These are phyloP conservation scores for Candida saitoana DNA, from an alignment of 805 yeast genomes.

Conservation along the genomic window DNA sequence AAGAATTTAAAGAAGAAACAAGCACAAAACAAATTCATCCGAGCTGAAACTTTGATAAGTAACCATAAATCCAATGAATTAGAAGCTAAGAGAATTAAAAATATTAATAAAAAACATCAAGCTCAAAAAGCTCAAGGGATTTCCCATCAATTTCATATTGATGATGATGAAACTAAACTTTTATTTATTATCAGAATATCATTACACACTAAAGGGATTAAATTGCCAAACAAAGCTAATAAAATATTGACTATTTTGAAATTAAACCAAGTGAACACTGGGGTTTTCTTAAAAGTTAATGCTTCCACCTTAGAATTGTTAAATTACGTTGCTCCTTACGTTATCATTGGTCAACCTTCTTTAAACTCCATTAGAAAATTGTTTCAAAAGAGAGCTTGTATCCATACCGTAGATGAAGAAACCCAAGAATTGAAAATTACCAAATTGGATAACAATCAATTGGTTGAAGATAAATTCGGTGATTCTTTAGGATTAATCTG, in stretches of 20 bases:
- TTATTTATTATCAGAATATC: constrained; percentile 64
- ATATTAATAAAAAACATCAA: constrained; percentile 52
- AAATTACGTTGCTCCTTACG: constrained; percentile 66
- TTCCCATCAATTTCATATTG: constrained; percentile 48
- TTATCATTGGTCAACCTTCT: constrained; percentile 73
- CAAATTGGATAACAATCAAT: constrained; percentile 67
- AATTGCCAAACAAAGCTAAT: constrained; percentile 60
- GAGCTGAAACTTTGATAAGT: constrained; percentile 73
- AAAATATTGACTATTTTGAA: constrained; percentile 60
- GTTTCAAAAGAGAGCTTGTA: constrained; percentile 72
- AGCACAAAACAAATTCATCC: constrained; percentile 52
- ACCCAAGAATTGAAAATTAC: constrained; percentile 28
- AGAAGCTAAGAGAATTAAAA: constrained; percentile 63
- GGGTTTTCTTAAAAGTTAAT: constrained; percentile 67
- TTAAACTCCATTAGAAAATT: constrained; percentile 65
- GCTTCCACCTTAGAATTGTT: constrained; percentile 57
- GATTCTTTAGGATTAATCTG: constrained; percentile 61
- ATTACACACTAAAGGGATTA: constrained; percentile 56
- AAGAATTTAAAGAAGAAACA: constrained; percentile 40
- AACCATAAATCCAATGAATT: constrained; percentile 61
- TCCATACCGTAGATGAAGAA: constrained; percentile 33
- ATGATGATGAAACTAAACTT: constrained; percentile 38
- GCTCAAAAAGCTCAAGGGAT: constrained; percentile 6
- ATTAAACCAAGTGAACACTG: constrained; percentile 56
- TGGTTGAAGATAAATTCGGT: constrained; percentile 69